Conservation (phyloP, 352 stramenopile species). For the Pythium guiyangense region DNA sequence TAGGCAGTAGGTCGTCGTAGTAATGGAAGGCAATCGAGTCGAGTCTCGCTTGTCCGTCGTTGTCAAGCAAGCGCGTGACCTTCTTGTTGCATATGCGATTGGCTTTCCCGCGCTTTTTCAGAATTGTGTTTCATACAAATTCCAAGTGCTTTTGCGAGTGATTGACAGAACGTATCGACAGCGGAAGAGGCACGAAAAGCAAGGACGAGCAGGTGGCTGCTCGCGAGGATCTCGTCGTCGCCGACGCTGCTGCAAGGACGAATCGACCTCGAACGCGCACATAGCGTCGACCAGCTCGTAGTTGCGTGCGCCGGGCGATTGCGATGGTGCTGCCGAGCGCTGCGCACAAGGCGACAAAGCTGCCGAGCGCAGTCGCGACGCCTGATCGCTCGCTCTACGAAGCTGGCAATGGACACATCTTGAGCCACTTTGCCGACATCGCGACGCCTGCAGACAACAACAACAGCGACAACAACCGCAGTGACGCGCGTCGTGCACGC, state of each 20-base stretch:
- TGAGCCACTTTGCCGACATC: conserved; percentile 59
- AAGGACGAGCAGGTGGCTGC: neutral
- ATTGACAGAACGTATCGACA: neutral
- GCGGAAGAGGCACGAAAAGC: neutral
- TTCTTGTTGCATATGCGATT: neutral
- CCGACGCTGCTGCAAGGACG: too few relatives aligned
- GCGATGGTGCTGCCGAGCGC: conserved; percentile 16
- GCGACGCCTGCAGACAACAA: conserved; percentile 22
- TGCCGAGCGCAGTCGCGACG: neutral
- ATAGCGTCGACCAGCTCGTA: neutral
- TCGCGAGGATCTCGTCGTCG: conserved; percentile 1
- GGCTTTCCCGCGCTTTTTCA: conserved; percentile 12
- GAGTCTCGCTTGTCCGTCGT: too few relatives aligned
- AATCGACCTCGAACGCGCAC: neutral
- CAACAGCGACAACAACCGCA: conserved; percentile 5
- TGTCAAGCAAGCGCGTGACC: too few relatives aligned
- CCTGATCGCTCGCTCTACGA: conserved; percentile 29
- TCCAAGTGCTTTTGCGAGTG: neutral
- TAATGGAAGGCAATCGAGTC: neutral
- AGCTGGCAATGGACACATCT: conserved; percentile 46
- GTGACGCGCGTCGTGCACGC: neutral
- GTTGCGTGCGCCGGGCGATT: neutral
- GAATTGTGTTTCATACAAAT: neutral
- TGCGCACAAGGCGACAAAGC: conserved; percentile 4
- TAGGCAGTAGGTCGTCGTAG: too few relatives aligned